Evolutionary conservation across 1,284 basidiomycete species (phyloP).

Genomic region (Heliocybe sulcata): DNA sequence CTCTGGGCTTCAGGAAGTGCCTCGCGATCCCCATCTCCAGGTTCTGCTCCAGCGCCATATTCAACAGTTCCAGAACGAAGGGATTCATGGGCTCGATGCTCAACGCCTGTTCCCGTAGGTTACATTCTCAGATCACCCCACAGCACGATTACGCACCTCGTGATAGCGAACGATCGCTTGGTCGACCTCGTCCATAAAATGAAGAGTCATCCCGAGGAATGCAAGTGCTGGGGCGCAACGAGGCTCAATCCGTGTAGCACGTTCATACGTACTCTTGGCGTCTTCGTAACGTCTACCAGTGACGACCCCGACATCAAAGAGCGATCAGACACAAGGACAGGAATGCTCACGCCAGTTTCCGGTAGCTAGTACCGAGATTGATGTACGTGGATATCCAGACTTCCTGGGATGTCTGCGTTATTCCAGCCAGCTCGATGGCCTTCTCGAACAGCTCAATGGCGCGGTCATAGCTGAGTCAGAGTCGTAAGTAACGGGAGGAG

Average conservation of each 20-base stretch:
- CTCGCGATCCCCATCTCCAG: slow-evolving; percentile 12
- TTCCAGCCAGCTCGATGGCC: slow-evolving; percentile 68
- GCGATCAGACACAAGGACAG: not conserved
- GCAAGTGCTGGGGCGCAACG: slow-evolving; percentile 73
- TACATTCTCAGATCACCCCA: not conserved
- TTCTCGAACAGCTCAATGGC: slow-evolving; percentile 69
- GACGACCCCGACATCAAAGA: not conserved
- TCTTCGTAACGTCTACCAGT: slow-evolving; percentile 54
- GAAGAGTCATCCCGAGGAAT: slow-evolving; percentile 79
- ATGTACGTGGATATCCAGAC: slow-evolving; percentile 87
- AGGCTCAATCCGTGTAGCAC: slow-evolving; percentile 77
- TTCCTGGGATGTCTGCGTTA: slow-evolving; percentile 78
- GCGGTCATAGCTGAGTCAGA: slow-evolving; percentile 46
- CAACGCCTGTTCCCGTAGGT: slow-evolving; percentile 52
- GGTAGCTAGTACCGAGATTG: slow-evolving; percentile 84
- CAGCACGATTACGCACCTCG: slow-evolving; percentile 45
- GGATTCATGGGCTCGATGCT: slow-evolving; percentile 83
- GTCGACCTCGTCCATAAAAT: slow-evolving; percentile 66
- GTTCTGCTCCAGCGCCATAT: slow-evolving; percentile 69
- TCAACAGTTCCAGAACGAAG: slow-evolving; percentile 79
- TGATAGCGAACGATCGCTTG: slow-evolving; percentile 85
- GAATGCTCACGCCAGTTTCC: slow-evolving; percentile 62
- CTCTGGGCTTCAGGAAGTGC: not conserved
- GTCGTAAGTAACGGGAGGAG: not conserved
- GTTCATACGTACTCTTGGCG: slow-evolving; percentile 65